Evolutionary conservation across 768 basidiomycete species (phyloP).

Genomic region (Russula griseocarnosa): DNA sequence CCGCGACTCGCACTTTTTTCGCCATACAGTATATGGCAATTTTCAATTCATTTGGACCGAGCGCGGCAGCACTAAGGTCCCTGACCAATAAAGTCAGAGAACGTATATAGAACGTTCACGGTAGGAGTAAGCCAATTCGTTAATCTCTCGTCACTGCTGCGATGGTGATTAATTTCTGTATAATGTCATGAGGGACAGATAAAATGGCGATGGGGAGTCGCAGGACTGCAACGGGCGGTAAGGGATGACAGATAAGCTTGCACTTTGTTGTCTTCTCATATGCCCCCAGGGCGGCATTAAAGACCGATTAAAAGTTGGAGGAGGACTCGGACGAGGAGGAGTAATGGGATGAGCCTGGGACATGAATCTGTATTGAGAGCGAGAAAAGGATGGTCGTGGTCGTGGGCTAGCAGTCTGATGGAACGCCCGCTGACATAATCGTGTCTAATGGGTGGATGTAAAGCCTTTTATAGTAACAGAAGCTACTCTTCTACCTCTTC

Average conservation of each 20-base stretch:
- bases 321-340: no score
- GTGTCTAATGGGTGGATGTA: no score
- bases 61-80: no score
- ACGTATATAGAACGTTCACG: not conserved
- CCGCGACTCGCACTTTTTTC: no score
- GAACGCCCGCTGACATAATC: no score
- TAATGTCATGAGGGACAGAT: not conserved
- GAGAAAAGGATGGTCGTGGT: not conserved
- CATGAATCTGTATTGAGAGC: not conserved
- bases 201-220: not conserved
- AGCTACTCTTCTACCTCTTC: no score
- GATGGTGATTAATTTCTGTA: not conserved
- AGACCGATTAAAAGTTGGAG: not conserved
- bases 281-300: not conserved
- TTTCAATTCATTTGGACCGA: no score
- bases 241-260: constrained; percentile 1
- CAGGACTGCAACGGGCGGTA: not conserved
- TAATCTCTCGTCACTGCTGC: not conserved
- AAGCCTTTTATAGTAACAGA: no score
- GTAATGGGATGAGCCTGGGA: not conserved
- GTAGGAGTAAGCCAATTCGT: not conserved
- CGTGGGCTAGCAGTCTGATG: no score
- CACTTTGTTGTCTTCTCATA: constrained; percentile 6
- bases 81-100: not conserved
- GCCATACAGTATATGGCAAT: no score